Conservation (phyloP, 257 asterid genomes). For the Knoxia roxburghii region DNA sequence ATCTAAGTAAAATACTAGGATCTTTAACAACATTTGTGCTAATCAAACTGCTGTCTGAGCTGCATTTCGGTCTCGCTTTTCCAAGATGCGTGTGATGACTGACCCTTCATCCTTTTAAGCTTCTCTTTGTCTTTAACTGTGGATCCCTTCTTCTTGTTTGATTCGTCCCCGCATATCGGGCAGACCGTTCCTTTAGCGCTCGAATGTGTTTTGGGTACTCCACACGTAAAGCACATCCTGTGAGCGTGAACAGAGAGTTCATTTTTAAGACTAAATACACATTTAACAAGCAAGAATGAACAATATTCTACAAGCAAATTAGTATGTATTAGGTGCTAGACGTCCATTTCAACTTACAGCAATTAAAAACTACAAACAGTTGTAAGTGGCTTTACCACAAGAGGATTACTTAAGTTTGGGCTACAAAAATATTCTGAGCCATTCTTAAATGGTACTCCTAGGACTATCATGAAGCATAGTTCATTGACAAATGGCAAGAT, state of each 20-base stretch:
- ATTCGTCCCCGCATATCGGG: slow-evolving; percentile 72
- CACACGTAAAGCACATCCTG: slow-evolving; percentile 84
- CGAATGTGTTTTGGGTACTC: slow-evolving; percentile 76
- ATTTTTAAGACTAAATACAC: not conserved
- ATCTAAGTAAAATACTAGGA: too few relatives aligned
- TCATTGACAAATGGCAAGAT: too few relatives aligned
- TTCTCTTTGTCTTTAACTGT: slow-evolving; percentile 84
- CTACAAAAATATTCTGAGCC: too few relatives aligned
- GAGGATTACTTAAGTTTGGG: not conserved
- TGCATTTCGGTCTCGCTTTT: slow-evolving; percentile 98
- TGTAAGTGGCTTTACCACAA: not conserved
- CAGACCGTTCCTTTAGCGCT: slow-evolving; percentile 66
- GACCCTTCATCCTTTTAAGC: slow-evolving; percentile 94
- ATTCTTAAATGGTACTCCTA: too few relatives aligned
- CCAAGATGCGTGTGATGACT: slow-evolving; percentile 94
- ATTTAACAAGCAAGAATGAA: not conserved
- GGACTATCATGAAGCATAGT: too few relatives aligned
- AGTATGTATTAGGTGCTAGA: not conserved
- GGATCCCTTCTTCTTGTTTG: slow-evolving; percentile 63
- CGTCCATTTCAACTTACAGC: not conserved
- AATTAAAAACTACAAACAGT: not conserved
- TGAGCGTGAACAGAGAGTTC: slow-evolving; percentile 8
- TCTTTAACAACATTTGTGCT: too few relatives aligned
- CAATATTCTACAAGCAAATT: not conserved
- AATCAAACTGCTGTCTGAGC: slow-evolving; percentile 95